phyloP scores from a whole-genome alignment of 1,139 yeast genomes.

The Oligophagozyma castellii region DNA sequence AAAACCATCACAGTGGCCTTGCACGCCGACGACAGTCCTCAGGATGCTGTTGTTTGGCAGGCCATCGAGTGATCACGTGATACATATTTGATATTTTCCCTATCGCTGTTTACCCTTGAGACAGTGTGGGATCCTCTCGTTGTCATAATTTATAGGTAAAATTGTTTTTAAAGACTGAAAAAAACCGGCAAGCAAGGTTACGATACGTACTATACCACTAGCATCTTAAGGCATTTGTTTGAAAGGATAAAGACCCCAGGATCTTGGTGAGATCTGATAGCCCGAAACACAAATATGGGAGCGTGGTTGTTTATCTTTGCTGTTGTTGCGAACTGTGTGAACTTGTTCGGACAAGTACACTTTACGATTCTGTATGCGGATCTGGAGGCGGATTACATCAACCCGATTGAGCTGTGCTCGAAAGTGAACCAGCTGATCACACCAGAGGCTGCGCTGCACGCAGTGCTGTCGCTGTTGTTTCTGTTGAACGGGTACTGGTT shows the following conservation, averaged over 20 bases:
- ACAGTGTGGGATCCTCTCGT: too few relatives aligned
- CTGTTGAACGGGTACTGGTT: constrained; percentile 90
- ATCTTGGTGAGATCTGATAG: too few relatives aligned
- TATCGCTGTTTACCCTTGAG: too few relatives aligned
- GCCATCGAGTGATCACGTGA: too few relatives aligned
- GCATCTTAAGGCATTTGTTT: neutral
- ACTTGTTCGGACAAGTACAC: constrained; percentile 81
- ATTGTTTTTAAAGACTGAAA: too few relatives aligned
- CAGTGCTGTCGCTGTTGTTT: constrained; percentile 53
- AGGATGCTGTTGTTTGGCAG: too few relatives aligned
- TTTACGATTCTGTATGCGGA: constrained; percentile 90
- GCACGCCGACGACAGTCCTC: too few relatives aligned
- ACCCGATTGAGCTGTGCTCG: constrained; percentile 93
- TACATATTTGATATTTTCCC: too few relatives aligned
- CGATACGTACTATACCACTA: neutral
- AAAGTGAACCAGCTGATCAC: constrained; percentile 78
- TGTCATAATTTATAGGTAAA: too few relatives aligned
- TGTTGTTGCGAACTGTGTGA: constrained; percentile 73
- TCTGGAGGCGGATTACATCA: constrained; percentile 88
- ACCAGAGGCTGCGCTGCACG: constrained; percentile 87
- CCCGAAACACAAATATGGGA: constrained; percentile 10
- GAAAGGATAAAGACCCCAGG: neutral
- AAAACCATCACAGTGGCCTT: too few relatives aligned
- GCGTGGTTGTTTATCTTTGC: constrained; percentile 65
- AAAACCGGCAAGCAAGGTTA: too few relatives aligned